Conservation (phyloP, 2,329 filamentous ascomycete genomes). For the Akanthomyces muscarius region DNA sequence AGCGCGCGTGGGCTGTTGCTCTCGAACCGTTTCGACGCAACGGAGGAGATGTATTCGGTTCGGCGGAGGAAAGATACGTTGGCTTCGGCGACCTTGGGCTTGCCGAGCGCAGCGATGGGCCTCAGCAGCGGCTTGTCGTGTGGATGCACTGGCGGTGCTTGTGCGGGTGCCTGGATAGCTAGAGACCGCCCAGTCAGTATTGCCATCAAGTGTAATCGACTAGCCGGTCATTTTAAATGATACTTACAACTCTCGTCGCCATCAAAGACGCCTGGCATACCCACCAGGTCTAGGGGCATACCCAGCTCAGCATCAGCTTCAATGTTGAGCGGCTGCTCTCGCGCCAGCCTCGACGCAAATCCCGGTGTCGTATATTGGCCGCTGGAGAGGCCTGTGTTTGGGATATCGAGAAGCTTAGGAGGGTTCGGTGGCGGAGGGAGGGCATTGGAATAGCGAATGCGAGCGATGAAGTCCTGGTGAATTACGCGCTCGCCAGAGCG, state of each 20-base stretch:
- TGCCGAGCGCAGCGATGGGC: conserved; percentile 78
- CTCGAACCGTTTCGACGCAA: conserved; percentile 46
- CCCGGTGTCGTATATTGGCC: conserved; percentile 86
- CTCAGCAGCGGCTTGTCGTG: conserved; percentile 81
- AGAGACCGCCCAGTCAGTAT: conserved; percentile 9
- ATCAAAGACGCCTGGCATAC: conserved; percentile 91
- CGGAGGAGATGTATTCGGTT: conserved; percentile 86
- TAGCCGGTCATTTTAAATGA: background rate
- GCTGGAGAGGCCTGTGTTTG: conserved; percentile 82
- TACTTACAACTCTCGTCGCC: conserved; percentile 85
- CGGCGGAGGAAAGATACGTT: conserved; percentile 90
- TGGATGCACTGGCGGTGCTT: conserved; percentile 69
- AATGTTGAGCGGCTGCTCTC: conserved; percentile 92
- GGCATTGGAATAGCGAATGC: conserved; percentile 92
- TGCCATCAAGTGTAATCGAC: conserved; percentile 18
- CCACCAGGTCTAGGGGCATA: conserved; percentile 94
- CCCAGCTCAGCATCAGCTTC: conserved; percentile 96
- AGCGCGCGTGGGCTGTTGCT: conserved; percentile 41
- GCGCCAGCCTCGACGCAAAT: conserved; percentile 82
- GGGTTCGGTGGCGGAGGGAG: conserved; percentile 91
- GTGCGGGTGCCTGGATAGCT: conserved; percentile 79
- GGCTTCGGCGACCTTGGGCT: conserved; percentile 70
- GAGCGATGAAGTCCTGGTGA: conserved; percentile 96
- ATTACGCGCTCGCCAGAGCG: conserved; percentile 55
- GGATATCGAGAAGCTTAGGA: conserved; percentile 94